These are phyloP conservation scores for Zygoascus tannicola DNA, from an alignment of 805 yeast genomes.

Conservation along the genomic window DNA sequence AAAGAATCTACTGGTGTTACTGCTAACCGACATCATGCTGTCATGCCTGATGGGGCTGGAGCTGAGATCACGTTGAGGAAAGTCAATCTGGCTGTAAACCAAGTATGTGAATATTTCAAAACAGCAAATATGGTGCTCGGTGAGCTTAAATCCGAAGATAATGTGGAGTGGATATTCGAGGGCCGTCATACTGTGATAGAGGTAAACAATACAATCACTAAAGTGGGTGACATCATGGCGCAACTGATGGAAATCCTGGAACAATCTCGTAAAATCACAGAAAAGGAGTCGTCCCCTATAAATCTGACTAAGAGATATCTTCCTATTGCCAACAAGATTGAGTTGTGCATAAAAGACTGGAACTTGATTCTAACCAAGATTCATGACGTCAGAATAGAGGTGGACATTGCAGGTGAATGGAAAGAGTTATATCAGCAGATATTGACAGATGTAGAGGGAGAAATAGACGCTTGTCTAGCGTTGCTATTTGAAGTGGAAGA, in stretches of 20 bases:
- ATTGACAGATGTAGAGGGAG: constrained; percentile 19
- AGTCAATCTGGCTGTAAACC: constrained; percentile 12
- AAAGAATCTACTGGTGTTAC: background rate
- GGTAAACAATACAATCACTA: constrained; percentile 13
- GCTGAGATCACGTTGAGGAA: constrained; percentile 2
- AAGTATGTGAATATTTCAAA: constrained; percentile 13
- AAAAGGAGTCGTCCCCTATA: constrained; percentile 1
- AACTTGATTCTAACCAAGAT: constrained; percentile 13
- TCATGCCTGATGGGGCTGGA: too few relatives aligned
- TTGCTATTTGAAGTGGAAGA: constrained; percentile 18
- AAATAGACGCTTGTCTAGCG: constrained; percentile 15
- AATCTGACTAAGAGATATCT: constrained; percentile 4
- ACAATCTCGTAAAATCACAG: constrained; percentile 2
- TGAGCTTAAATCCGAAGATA: constrained; percentile 16
- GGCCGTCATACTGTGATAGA: constrained; percentile 16
- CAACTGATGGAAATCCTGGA: constrained; percentile 17
- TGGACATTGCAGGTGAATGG: constrained; percentile 23
- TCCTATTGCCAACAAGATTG: constrained; percentile 16
- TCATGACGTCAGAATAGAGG: constrained; percentile 12
- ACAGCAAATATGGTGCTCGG: constrained; percentile 12
- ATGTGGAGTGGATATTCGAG: constrained; percentile 21
- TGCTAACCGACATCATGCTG: background rate
- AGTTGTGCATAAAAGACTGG: constrained; percentile 16
- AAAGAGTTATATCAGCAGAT: constrained; percentile 20
- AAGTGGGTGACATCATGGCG: constrained; percentile 18